These are phyloP conservation scores for Leccinum incarnatum DNA, from an alignment of 768 basidiomycete species.

Conservation along the genomic window DNA sequence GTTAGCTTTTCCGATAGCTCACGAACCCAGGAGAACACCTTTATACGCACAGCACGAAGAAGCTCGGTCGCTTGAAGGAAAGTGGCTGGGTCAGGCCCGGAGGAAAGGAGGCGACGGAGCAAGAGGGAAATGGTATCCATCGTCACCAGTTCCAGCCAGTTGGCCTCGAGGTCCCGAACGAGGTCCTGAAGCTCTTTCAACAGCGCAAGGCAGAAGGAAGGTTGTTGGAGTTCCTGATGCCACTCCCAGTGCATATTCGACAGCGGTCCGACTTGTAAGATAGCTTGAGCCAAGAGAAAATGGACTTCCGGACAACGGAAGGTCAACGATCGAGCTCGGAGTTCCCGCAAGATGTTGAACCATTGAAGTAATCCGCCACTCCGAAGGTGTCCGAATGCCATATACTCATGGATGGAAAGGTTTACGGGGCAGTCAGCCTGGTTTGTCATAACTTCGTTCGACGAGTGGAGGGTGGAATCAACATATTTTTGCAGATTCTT, in stretches of 20 bases:
- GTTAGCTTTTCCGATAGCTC: no score
- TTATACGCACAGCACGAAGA: no score
- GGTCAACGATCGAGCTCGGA: constrained; percentile 38
- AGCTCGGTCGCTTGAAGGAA: no score
- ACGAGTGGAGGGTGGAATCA: constrained; percentile 34
- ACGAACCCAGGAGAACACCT: no score
- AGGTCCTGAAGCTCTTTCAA: constrained; percentile 36
- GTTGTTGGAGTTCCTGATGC: constrained; percentile 38
- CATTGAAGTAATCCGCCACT: constrained; percentile 46
- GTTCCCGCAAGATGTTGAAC: constrained; percentile 48
- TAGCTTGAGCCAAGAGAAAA: constrained; percentile 42
- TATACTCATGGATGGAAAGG: constrained; percentile 44
- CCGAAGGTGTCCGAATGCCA: constrained; percentile 45
- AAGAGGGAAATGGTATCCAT: constrained; percentile 36
- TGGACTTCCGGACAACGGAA: constrained; percentile 42
- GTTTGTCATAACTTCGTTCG: constrained; percentile 43
- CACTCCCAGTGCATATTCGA: constrained; percentile 26
- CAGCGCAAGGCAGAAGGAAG: constrained; percentile 36
- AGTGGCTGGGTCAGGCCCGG: no score
- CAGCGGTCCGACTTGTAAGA: constrained; percentile 41
- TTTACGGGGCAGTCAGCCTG: constrained; percentile 41
- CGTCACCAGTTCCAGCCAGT: constrained; percentile 39
- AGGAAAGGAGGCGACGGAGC: constrained; percentile 5
- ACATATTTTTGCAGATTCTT: constrained; percentile 37
- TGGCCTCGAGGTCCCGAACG: constrained; percentile 35